Conservation (phyloP, 352 stramenopile species). For the Phytophthora constricta region DNA sequence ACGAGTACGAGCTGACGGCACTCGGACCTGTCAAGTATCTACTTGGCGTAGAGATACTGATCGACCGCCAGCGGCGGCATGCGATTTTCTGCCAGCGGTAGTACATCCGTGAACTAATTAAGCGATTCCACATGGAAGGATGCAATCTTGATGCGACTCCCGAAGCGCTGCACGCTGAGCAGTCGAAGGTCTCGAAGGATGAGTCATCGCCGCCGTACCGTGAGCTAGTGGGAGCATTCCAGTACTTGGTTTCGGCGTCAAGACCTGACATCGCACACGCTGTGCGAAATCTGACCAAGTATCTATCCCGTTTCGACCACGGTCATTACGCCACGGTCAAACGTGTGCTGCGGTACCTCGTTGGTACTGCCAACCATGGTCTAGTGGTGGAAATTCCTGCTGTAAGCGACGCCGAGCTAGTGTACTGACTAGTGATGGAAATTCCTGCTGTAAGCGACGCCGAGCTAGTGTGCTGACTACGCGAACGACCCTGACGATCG, state of each 20-base stretch:
- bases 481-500: constrained; percentile 22
- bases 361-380: background rate
- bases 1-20: constrained; percentile 13
- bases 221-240: constrained; percentile 7
- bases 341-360: background rate
- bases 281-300: constrained; percentile 9
- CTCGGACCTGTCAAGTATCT: constrained; percentile 28
- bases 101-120: constrained; percentile 1
- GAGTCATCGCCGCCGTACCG: background rate
- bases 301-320: background rate
- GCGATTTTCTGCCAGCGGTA: constrained; percentile 8
- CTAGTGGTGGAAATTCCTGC: background rate
- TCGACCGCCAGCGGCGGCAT: constrained; percentile 14
- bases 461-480: constrained; percentile 20
- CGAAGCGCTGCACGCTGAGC: constrained; percentile 2
- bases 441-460: background rate
- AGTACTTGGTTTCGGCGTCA: constrained; percentile 8
- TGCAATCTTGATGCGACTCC: constrained; percentile 5
- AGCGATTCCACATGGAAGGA: constrained; percentile 7
- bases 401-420: background rate
- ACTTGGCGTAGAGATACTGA: constrained; percentile 5
- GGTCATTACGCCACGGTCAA: background rate
- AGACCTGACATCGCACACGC: constrained; percentile 15
- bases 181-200: background rate
- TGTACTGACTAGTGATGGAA: constrained; percentile 7